A percentile compares a stretch with the other conserved stretches of the same genome.
Conservation (phyloP, 2,329 filamentous ascomycete species). For the Lachnellula cervina region DNA sequence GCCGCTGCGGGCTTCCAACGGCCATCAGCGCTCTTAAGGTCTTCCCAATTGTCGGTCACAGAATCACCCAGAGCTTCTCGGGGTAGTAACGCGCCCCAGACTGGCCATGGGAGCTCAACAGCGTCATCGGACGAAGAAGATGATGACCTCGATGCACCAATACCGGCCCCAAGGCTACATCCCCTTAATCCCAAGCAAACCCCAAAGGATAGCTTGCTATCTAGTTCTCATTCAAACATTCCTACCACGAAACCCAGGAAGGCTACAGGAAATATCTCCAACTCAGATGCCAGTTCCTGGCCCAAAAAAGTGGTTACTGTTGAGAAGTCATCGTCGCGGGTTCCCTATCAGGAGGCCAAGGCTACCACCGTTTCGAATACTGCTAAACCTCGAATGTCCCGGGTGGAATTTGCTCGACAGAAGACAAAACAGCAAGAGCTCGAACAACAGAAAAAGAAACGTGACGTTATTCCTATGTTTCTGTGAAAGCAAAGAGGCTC, state of each 20-base stretch:
- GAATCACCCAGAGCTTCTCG: neutral
- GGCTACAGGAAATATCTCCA: neutral
- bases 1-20: slow-evolving; percentile 31
- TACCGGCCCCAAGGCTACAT: slow-evolving; percentile 19
- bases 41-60: slow-evolving; percentile 9
- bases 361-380: neutral
- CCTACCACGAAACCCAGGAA: neutral
- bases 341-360: neutral
- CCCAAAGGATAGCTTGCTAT: neutral
- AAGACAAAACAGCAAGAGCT: slow-evolving; percentile 19
- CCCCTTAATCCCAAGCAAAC: neutral
- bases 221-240: neutral
- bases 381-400: slow-evolving; percentile 5
- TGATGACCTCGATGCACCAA: slow-evolving; percentile 28
- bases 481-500: slow-evolving; percentile 7
- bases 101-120: slow-evolving; percentile 4
- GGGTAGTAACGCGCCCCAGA: neutral
- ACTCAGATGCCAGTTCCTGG: neutral
- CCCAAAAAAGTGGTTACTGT: neutral
- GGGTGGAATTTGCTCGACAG: slow-evolving; percentile 18
- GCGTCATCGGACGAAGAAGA: slow-evolving; percentile 22
- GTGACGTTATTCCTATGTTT: slow-evolving; percentile 26
- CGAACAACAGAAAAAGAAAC: slow-evolving; percentile 15
- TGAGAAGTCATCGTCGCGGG: neutral
- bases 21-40: slow-evolving; percentile 10